Evolutionary conservation across 2,329 filamentous ascomycete genomes (phyloP), one percentile per base, ranked within the genome.

Genomic region (Neopestalotiopsis sp.): DNA sequence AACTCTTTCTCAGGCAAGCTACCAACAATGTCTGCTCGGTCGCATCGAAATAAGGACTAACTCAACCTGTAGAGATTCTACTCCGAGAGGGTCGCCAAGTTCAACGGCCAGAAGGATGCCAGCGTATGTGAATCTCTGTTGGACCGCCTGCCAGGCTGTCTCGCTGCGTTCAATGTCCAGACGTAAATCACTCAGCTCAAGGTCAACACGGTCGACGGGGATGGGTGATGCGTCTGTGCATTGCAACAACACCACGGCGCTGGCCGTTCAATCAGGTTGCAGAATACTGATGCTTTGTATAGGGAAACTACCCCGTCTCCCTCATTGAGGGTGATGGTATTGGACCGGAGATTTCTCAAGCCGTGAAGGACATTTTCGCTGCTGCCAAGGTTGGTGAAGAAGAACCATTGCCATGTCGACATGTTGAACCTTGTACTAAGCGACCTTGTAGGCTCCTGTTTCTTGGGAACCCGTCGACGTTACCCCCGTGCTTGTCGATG

Each of bases 271-370:
- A 24, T 67, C 69, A 24, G 49, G 70, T 74, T 75, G 67, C 30
- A 24, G 40, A 6, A 59, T 13, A 24, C 76, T 71, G 68, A 69
- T 66, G 67, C 70, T 58, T 49, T 68, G 61, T 34, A 69, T 69
- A 97, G 94, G 96, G 96, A 80, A 96, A 96, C 84, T 99, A 92
- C 89, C 93, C 93, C 69, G 96, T 99, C 79, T 95, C 94, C 77
- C 88, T 99, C 84, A 99, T 99, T 75, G 97, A 99, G 89, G 96
- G 97, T 85, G 97, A 99, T 80, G 96, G 96, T 81, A 99, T 99
- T 81, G 96, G 96, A 71, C 96, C 96, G 73, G 95, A 99, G 86
- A 99, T 99, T 81, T 91, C 96, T 74, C 91, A 97, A 84, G 97
- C 96, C 65, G 95, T 99, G 80, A 99, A 98, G 90, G 94, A 98